Conservation (phyloP, 345 rosid genomes). For the Hibiscus tridactylites region DNA sequence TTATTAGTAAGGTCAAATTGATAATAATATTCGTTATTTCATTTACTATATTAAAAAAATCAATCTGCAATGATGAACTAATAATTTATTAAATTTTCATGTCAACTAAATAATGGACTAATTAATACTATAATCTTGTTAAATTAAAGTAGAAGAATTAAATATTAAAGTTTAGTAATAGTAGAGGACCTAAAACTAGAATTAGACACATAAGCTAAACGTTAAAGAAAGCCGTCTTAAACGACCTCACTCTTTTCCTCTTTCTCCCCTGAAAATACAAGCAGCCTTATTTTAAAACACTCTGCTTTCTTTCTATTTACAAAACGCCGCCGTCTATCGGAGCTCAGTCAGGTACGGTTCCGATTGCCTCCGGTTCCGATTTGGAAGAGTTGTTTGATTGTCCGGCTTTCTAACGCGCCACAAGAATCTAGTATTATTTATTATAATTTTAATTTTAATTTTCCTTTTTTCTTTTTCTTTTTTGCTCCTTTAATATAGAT, state of each 20-base stretch:
- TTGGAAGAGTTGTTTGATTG: not conserved
- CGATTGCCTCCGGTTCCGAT: slow-evolving; percentile 6
- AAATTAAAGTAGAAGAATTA: not conserved
- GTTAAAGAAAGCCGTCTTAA: slow-evolving; percentile 41
- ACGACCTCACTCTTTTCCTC: slow-evolving; percentile 41
- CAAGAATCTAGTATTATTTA: not conserved
- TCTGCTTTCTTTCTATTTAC: not conserved
- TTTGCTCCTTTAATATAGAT: not conserved
- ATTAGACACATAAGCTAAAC: slow-evolving; percentile 29
- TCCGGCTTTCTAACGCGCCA: not conserved
- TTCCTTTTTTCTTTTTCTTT: not conserved
- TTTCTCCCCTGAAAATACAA: slow-evolving; percentile 8
- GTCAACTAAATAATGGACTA: too few relatives aligned
- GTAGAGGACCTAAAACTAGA: not conserved
- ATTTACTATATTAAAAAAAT: too few relatives aligned
- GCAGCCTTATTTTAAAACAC: not conserved
- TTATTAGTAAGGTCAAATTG: not conserved
- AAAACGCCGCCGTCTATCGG: not conserved
- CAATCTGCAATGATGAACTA: too few relatives aligned
- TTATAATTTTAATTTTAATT: not conserved
- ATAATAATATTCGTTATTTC: not conserved
- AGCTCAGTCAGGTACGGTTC: slow-evolving; percentile 11
- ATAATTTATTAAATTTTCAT: too few relatives aligned
- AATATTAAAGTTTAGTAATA: not conserved
- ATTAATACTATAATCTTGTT: not conserved